These are phyloP conservation scores for Yamadazyma insecticola DNA, from an alignment of 805 yeast species.

Conservation along the genomic window DNA sequence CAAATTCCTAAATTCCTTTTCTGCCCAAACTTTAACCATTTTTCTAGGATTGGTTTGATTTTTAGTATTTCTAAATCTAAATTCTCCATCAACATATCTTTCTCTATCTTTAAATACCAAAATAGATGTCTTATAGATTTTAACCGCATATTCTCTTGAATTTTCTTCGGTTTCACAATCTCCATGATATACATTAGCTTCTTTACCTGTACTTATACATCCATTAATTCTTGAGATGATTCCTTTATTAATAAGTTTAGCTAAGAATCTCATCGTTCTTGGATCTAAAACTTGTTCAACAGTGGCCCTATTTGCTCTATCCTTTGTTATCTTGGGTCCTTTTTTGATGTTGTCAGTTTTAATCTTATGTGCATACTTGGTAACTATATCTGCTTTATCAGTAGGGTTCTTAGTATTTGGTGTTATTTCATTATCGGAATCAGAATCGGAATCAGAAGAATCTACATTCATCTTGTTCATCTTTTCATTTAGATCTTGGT, in stretches of 20 bases:
- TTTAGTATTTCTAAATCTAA: constrained; percentile 80
- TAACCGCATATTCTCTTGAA: constrained; percentile 72
- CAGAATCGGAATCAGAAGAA: constrained; percentile 9
- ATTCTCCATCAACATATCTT: constrained; percentile 94
- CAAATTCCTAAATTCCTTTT: constrained; percentile 90
- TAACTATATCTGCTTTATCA: constrained; percentile 45
- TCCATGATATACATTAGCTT: constrained; percentile 87
- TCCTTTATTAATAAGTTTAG: constrained; percentile 78
- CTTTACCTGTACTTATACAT: constrained; percentile 94
- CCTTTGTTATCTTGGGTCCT: constrained; percentile 61
- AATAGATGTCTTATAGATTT: constrained; percentile 93
- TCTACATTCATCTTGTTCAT: no score
- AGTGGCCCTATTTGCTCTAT: constrained; percentile 91
- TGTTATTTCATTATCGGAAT: constrained; percentile 12
- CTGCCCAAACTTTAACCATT: constrained; percentile 98
- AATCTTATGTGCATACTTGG: constrained; percentile 61
- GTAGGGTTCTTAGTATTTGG: constrained; percentile 19
- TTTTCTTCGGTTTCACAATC: constrained; percentile 66
- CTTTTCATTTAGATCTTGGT: no score
- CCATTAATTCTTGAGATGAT: constrained; percentile 84
- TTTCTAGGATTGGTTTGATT: constrained; percentile 89
- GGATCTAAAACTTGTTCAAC: constrained; percentile 97
- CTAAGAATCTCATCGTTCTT: constrained; percentile 78
- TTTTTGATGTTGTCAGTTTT: constrained; percentile 58
- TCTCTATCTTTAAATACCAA: constrained; percentile 96